Evolutionary conservation across 768 basidiomycete genomes (phyloP).

Genomic region (Termitomyces sp.): DNA sequence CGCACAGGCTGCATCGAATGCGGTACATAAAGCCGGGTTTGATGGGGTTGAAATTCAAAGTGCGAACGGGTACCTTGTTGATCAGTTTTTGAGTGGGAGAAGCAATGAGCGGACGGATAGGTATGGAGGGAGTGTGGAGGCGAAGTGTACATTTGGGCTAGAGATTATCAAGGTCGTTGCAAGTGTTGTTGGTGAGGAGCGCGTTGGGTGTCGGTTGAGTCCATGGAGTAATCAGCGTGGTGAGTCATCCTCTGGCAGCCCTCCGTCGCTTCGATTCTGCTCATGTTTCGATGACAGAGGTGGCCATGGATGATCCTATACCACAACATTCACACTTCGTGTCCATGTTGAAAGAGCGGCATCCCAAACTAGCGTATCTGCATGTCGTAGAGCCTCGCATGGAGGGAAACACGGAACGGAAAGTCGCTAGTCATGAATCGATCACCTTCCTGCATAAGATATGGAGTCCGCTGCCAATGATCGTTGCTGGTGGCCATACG

Average conservation of each 20-base stretch:
- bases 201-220: slow-evolving; percentile 50
- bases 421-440: slow-evolving; percentile 17
- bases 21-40: slow-evolving; percentile 56
- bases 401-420: slow-evolving; percentile 12
- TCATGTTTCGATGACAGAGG: slow-evolving; percentile 26
- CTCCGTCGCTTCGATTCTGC: slow-evolving; percentile 26
- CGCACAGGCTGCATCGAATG: slow-evolving; percentile 50
- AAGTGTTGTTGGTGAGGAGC: slow-evolving; percentile 48
- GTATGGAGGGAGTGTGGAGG: slow-evolving; percentile 66
- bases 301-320: slow-evolving; percentile 51
- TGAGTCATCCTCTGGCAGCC: slow-evolving; percentile 2
- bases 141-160: slow-evolving; percentile 51
- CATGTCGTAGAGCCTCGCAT: slow-evolving; percentile 42
- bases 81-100: slow-evolving; percentile 58
- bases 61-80: slow-evolving; percentile 45
- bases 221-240: slow-evolving; percentile 48
- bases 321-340: slow-evolving; percentile 53
- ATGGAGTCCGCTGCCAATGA: slow-evolving; percentile 38
- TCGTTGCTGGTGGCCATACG: slow-evolving; percentile 42
- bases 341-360: slow-evolving; percentile 28
- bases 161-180: slow-evolving; percentile 51
- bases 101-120: slow-evolving; percentile 58
- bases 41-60: slow-evolving; percentile 55
- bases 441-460: slow-evolving; percentile 44
- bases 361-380: slow-evolving; percentile 48